A percentile compares a stretch with the other conserved stretches of the same genome.
These are phyloP conservation scores for Lignosus rhinocerotis DNA, from an alignment of 1,284 basidiomycete species.

Conservation along the genomic window DNA sequence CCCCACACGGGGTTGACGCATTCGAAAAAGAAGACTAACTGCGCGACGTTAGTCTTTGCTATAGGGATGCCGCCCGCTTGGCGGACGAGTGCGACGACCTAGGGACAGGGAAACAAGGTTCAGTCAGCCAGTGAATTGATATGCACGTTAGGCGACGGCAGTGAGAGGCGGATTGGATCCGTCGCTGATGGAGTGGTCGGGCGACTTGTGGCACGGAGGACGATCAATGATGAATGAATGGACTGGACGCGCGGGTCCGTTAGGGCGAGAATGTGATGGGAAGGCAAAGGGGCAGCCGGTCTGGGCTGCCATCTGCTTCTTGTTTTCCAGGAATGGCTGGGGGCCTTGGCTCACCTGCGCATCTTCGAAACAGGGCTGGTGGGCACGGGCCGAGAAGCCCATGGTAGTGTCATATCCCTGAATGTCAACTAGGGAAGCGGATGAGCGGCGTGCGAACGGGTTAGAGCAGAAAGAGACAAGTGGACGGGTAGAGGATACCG, in stretches of 20 bases:
- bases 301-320: too few species aligned
- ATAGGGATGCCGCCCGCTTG: slow-evolving; percentile 58
- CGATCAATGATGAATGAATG: background rate
- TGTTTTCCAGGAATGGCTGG: too few species aligned
- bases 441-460: slow-evolving; percentile 2
- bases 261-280: too few species aligned
- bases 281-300: too few species aligned
- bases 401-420: slow-evolving; percentile 67
- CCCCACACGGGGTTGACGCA: slow-evolving; percentile 87
- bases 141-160: background rate
- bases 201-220: background rate
- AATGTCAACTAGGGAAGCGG: slow-evolving; percentile 45
- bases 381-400: slow-evolving; percentile 71
- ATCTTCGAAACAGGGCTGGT: slow-evolving; percentile 56
- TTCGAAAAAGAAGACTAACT: slow-evolving; percentile 87
- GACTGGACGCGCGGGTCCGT: too few species aligned
- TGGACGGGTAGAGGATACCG: slow-evolving; percentile 22
- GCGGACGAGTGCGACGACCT: slow-evolving; percentile 48
- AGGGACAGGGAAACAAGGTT: background rate
- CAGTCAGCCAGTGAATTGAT: background rate
- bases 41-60: slow-evolving; percentile 78
- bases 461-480: background rate
- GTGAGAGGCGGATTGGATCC: background rate
- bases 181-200: background rate
- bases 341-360: slow-evolving; percentile 50